Base-by-base conservation (phyloP, 1,284 basidiomycete species). In the Stereum hirsutum region DNA sequence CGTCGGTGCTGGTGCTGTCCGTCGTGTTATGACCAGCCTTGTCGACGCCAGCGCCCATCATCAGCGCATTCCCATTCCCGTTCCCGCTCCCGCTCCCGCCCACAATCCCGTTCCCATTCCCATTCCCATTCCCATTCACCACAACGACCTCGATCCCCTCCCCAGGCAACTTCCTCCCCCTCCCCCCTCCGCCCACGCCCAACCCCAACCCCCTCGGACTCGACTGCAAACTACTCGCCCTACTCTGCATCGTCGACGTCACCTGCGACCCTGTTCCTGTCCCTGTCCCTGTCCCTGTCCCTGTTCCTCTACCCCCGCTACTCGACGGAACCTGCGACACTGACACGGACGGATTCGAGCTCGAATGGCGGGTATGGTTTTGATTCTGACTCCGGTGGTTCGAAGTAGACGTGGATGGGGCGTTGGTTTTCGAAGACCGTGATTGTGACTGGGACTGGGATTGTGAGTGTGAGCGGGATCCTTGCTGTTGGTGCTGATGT, bases 151-250 rank as follows among this genome's bases (percentile, higher is more conserved):
- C 6, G 2, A 17, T n/a, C 7, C 40, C 43, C 19, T 45, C 41
- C 11, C 23, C 17, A 14, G 40, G 46, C 24, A 51, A 42, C 28
- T 39, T 44, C 14, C 49, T 44, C 24, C 50, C 44, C 11, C 50
- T 41, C 42, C 46, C 49, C 1, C 49, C n/a, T n/a, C n/a, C n/a
- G n/a, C n/a, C n/a, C n/a, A n/a, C n/a, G n/a, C n/a, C n/a, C n/a
- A n/a, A n/a, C n/a, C n/a, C n/a, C n/a, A n/a, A 40, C 39, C 58
- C 54, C n/a, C 56, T 61, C 23, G 68, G 70, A 43, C 69, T 70
- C 5, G 69, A 70, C 0, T 64, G 59, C 31, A 62, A 58, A 51
- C 69, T 72, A 14, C 64, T 66, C 0, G 66, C 62, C 43, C 59
- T 57, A 38, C 69, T 71, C 33, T 69, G 63, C 15, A 54, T 47